Evolutionary conservation across 176 grass and related monocot genomes (phyloP).

Genomic region (Raddia distichophylla): DNA sequence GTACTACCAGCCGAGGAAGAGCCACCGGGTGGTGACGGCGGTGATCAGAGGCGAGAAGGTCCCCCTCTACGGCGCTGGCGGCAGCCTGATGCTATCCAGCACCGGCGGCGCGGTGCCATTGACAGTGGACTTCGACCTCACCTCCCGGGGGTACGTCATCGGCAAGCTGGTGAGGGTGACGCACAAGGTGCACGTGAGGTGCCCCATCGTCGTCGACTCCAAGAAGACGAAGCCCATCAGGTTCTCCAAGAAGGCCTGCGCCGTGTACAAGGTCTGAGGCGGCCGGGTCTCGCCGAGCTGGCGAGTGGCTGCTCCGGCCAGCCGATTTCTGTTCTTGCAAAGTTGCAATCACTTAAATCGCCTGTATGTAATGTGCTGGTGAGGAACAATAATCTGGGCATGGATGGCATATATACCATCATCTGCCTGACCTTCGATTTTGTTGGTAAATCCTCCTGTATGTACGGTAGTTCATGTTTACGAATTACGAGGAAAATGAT

Average conservation of each 20-base stretch:
- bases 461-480: not conserved
- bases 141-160: slow-evolving; percentile 77
- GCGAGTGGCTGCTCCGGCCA: not conserved
- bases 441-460: slow-evolving; percentile 26
- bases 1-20: slow-evolving; percentile 97
- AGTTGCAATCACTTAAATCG: too few relatives aligned
- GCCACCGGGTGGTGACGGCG: slow-evolving; percentile 51
- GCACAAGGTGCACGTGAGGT: slow-evolving; percentile 70
- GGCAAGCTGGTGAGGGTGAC: slow-evolving; percentile 91
- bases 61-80: slow-evolving; percentile 85
- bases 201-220: slow-evolving; percentile 55
- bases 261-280: slow-evolving; percentile 43
- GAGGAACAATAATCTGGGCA: slow-evolving; percentile 38
- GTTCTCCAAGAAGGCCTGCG: slow-evolving; percentile 67
- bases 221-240: slow-evolving; percentile 69
- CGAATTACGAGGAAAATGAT: not conserved
- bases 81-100: slow-evolving; percentile 58
- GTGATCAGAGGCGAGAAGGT: slow-evolving; percentile 76
- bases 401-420: not conserved
- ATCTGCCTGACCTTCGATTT: slow-evolving; percentile 37
- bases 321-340: not conserved
- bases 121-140: slow-evolving; percentile 75
- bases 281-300: too few relatives aligned
- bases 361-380: slow-evolving; percentile 41
- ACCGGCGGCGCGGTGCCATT: slow-evolving; percentile 61